These are phyloP conservation scores for Aeschynomene evenia DNA, from an alignment of 306 rosid genomes.

Conservation along the genomic window DNA sequence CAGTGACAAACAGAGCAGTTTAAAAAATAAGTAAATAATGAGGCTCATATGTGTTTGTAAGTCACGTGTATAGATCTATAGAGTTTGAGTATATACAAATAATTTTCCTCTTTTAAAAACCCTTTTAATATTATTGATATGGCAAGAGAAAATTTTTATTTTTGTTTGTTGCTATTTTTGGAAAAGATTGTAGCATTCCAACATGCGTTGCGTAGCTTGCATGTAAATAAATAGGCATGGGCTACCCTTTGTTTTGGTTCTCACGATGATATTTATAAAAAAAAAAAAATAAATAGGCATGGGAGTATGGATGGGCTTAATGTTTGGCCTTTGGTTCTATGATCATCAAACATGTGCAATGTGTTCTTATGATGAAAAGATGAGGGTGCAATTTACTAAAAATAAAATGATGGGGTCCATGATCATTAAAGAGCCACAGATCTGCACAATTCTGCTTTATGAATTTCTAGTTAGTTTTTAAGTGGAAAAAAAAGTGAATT, in stretches of 20 bases:
- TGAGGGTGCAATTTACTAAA: slow-evolving; percentile 20
- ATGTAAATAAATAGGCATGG: slow-evolving; percentile 13
- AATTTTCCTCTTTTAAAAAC: too few relatives aligned
- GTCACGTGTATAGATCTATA: too few relatives aligned
- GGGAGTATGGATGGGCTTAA: slow-evolving; percentile 8
- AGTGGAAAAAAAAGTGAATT: too few relatives aligned
- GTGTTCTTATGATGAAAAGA: background rate
- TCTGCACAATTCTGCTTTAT: background rate
- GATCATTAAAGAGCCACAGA: background rate
- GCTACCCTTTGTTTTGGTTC: too few relatives aligned
- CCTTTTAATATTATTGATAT: too few relatives aligned
- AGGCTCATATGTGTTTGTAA: too few relatives aligned
- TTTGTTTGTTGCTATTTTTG: background rate
- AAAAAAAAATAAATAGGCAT: slow-evolving; percentile 17
- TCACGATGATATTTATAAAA: too few relatives aligned
- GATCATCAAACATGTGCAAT: slow-evolving; percentile 13
- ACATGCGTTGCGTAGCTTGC: slow-evolving; percentile 24
- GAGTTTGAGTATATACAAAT: too few relatives aligned
- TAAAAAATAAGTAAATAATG: too few relatives aligned
- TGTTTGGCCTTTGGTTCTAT: slow-evolving; percentile 7
- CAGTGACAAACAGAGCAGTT: too few relatives aligned
- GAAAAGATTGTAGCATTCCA: background rate
- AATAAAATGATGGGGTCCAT: background rate
- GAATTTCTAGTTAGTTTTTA: background rate
- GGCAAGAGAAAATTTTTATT: too few relatives aligned